Evolutionary conservation across 768 basidiomycete genomes (phyloP).

Genomic region (Hortiboletus campestris): DNA sequence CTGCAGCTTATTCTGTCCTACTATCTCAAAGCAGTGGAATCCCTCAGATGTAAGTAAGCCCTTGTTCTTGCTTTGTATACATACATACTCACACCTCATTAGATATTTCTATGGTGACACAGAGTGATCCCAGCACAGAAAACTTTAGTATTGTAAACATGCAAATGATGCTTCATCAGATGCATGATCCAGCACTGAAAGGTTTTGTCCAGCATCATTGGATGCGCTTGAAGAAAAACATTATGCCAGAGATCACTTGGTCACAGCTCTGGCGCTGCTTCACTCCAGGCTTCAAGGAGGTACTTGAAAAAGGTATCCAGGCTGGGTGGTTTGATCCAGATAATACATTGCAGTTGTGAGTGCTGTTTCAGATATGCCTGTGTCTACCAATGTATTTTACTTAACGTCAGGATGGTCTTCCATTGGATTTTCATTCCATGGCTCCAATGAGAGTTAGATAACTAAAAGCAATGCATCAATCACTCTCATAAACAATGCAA

Average conservation of each 20-base stretch:
- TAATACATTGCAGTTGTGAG: not conserved
- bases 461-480: not conserved
- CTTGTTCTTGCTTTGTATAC: not conserved
- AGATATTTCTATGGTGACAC: not conserved
- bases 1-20: not conserved
- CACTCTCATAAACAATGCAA: not conserved
- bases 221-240: not conserved
- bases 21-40: not conserved
- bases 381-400: too few relatives aligned
- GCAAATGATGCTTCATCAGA: not conserved
- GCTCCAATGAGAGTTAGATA: not conserved
- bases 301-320: not conserved
- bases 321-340: not conserved
- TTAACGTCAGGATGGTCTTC: too few relatives aligned
- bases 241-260: not conserved
- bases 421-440: not conserved
- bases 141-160: not conserved
- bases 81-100: too few relatives aligned
- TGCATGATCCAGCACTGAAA: not conserved
- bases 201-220: not conserved
- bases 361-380: too few relatives aligned
- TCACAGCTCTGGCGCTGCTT: not conserved
- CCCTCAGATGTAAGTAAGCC: not conserved
- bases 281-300: not conserved
- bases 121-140: not conserved